A percentile compares a stretch with the other conserved stretches of the same genome.
These are phyloP conservation scores for Panaeolus papilionaceus DNA, from an alignment of 768 basidiomycete species.

Conservation along the genomic window DNA sequence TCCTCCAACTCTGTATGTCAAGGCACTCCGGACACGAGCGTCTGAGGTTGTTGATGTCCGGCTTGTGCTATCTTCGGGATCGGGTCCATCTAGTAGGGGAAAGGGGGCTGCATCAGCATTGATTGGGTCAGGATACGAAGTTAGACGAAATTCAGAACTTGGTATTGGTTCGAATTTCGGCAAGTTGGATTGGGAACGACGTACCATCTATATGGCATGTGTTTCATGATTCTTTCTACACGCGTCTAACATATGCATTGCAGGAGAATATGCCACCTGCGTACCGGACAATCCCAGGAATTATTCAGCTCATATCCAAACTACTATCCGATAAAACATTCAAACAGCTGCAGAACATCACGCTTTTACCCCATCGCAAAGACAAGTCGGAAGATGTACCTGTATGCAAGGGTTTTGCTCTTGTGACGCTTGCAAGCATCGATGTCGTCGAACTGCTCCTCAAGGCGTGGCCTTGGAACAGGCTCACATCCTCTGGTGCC, in stretches of 20 bases:
- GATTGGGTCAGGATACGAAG: constrained; percentile 62
- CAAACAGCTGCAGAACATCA: constrained; percentile 54
- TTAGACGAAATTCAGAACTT: constrained; percentile 54
- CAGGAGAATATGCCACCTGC: constrained; percentile 76
- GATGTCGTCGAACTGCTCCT: constrained; percentile 51
- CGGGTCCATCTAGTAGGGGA: constrained; percentile 39
- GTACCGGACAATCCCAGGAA: constrained; percentile 55
- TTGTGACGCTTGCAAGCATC: constrained; percentile 57
- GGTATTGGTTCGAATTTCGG: constrained; percentile 21
- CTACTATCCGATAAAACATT: constrained; percentile 27
- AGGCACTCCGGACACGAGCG: constrained; percentile 60
- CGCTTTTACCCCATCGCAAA: constrained; percentile 67
- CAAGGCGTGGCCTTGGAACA: constrained; percentile 67
- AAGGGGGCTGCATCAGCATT: constrained; percentile 30
- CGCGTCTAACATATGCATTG: background rate
- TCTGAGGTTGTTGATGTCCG: constrained; percentile 60
- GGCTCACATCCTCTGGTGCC: background rate
- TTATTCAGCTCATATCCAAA: constrained; percentile 51
- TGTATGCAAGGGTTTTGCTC: constrained; percentile 77
- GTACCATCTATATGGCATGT: constrained; percentile 74
- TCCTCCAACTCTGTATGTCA: constrained; percentile 47
- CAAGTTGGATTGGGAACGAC: constrained; percentile 62
- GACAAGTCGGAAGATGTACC: constrained; percentile 61
- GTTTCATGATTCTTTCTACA: background rate
- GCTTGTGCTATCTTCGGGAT: constrained; percentile 20